phyloP scores from a whole-genome alignment of 306 rosid genomes.

The Begonia fuchsioides region DNA sequence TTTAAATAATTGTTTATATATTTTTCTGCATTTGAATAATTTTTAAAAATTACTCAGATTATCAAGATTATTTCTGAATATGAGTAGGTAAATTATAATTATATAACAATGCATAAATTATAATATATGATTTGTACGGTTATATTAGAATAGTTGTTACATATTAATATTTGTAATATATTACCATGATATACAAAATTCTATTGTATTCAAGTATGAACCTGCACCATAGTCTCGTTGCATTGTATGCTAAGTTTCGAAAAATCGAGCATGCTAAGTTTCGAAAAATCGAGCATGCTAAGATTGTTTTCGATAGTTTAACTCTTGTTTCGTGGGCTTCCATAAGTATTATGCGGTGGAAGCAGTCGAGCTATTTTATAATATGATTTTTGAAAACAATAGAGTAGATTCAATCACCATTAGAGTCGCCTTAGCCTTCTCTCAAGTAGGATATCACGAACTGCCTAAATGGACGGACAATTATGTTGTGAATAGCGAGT shows the following conservation, averaged over 20 bases:
- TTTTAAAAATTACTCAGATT: no score
- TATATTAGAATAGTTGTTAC: no score
- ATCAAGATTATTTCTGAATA: no score
- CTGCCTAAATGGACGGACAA: conserved; percentile 10
- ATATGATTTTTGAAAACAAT: conserved; percentile 6
- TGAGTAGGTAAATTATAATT: no score
- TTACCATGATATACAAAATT: no score
- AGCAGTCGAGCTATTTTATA: conserved; percentile 6
- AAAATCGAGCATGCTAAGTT: no score
- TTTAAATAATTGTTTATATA: no score
- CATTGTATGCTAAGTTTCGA: conserved; percentile 11
- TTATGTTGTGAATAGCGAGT: conserved; percentile 4
- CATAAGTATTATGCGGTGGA: conserved; percentile 9
- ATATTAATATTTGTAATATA: no score
- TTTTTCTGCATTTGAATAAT: no score
- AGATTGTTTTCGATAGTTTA: conserved; percentile 8
- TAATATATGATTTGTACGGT: no score
- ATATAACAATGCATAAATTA: no score
- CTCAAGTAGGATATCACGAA: conserved; percentile 7
- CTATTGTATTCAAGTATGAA: no score
- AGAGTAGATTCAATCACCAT: conserved; percentile 7
- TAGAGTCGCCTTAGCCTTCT: conserved; percentile 6
- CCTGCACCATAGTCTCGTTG: conserved; percentile 10
- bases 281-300: conserved; percentile 2
- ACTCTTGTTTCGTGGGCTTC: conserved; percentile 12